phyloP scores from a whole-genome alignment of 441 rosid species.

The Jatropha multifida region DNA sequence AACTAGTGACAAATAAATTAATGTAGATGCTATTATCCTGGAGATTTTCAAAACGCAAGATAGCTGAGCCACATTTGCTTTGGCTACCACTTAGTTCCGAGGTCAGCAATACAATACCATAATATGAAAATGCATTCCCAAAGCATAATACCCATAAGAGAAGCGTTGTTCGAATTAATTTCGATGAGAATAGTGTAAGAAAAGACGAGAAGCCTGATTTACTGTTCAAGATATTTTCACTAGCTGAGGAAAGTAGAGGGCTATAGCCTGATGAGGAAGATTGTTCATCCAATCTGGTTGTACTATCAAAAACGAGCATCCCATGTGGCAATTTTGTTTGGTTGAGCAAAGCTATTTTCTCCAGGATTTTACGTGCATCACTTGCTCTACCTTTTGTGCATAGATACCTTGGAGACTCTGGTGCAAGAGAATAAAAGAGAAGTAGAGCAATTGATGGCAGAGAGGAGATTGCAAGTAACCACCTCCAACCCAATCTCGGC shows the following conservation, averaged over 20 bases:
- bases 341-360: constrained; percentile 56
- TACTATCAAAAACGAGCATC: constrained; percentile 37
- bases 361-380: constrained; percentile 58
- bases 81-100: constrained; percentile 44
- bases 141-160: constrained; percentile 51
- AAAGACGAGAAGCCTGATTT: constrained; percentile 38
- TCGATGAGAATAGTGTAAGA: constrained; percentile 47
- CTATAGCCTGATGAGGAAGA: constrained; percentile 24
- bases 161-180: constrained; percentile 40
- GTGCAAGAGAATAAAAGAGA: constrained; percentile 52
- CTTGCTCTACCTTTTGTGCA: constrained; percentile 52
- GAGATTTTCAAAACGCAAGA: constrained; percentile 6
- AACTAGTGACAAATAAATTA: constrained; percentile 51
- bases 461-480: constrained; percentile 80
- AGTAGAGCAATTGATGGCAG: constrained; percentile 63
- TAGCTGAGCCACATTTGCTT: constrained; percentile 29
- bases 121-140: constrained; percentile 52
- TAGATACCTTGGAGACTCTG: constrained; percentile 76
- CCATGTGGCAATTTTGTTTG: constrained; percentile 55
- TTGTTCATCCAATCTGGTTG: constrained; percentile 18
- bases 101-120: constrained; percentile 53
- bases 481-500: constrained; percentile 78
- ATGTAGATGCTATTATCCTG: constrained; percentile 32
- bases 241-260: constrained; percentile 31
- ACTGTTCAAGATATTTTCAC: not conserved